phyloP scores from a whole-genome alignment of 495 filamentous ascomycete genomes.

The Podospora comata region DNA sequence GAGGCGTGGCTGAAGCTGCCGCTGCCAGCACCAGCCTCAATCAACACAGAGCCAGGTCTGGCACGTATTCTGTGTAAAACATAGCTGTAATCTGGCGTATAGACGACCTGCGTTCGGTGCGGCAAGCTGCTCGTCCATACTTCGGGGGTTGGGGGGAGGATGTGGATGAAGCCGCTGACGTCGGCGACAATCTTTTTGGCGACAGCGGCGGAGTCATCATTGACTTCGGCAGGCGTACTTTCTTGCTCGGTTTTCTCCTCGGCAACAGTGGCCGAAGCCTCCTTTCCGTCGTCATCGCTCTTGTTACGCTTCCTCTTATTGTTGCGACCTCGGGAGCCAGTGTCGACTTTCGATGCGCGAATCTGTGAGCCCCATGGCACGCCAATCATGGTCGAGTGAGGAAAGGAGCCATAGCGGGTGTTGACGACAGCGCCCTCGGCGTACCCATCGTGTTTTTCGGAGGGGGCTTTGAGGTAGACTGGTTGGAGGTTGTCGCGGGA shows the following conservation, averaged over 20 bases:
- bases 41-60: constrained; percentile 72
- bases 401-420: constrained; percentile 93
- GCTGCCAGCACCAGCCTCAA: constrained; percentile 93
- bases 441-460: constrained; percentile 65
- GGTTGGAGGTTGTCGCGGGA: constrained; percentile 78
- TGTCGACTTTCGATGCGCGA: constrained; percentile 82
- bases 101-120: constrained; percentile 95
- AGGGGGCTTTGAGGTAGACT: constrained; percentile 59
- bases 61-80: constrained; percentile 83
- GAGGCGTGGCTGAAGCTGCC: constrained; percentile 94
- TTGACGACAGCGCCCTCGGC: constrained; percentile 81
- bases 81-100: constrained; percentile 96
- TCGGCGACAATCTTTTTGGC: constrained; percentile 55
- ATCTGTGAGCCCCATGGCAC: constrained; percentile 91
- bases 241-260: constrained; percentile 28
- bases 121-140: constrained; percentile 87
- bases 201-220: constrained; percentile 27
- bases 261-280: constrained; percentile 27
- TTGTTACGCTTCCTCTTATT: constrained; percentile 51
- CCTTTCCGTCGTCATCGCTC: constrained; percentile 47
- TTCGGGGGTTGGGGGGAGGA: constrained; percentile 89
- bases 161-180: constrained; percentile 79
- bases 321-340: constrained; percentile 67
- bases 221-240: constrained; percentile 11
- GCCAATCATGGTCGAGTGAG: constrained; percentile 77